Conservation (phyloP, 495 filamentous ascomycete species). For the Penicillium diatomitis region DNA sequence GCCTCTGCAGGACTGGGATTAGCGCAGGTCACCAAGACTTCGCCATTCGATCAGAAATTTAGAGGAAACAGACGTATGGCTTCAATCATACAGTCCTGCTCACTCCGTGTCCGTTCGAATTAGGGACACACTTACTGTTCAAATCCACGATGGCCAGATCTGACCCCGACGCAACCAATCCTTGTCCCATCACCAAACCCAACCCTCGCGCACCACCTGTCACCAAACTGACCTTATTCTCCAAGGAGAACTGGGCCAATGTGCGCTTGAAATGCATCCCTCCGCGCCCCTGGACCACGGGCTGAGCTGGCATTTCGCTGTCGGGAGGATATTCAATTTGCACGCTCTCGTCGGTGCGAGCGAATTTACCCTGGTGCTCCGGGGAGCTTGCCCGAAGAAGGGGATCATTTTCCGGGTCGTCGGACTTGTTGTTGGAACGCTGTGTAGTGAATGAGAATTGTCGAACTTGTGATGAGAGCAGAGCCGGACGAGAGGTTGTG, state of each 20-base stretch:
- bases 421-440: slow-evolving; percentile 16
- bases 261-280: slow-evolving; percentile 64
- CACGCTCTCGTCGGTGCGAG: slow-evolving; percentile 70
- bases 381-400: slow-evolving; percentile 20
- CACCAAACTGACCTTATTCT: slow-evolving; percentile 67
- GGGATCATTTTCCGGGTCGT: slow-evolving; percentile 22
- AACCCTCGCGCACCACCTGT: slow-evolving; percentile 82
- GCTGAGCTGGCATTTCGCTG: slow-evolving; percentile 52
- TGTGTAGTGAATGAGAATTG: slow-evolving; percentile 23
- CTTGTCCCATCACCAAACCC: slow-evolving; percentile 87
- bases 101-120: no score
- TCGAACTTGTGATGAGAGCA: slow-evolving; percentile 9
- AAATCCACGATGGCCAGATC: slow-evolving; percentile 89
- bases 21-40: not conserved
- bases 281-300: slow-evolving; percentile 62
- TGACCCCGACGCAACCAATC: slow-evolving; percentile 73
- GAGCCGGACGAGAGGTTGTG: slow-evolving; percentile 16
- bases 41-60: no score
- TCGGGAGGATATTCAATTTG: slow-evolving; percentile 69
- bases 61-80: no score
- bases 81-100: no score
- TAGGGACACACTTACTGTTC: slow-evolving; percentile 55
- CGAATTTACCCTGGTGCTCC: slow-evolving; percentile 43
- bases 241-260: slow-evolving; percentile 65
- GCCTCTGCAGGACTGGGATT: slow-evolving; percentile 46